Evolutionary conservation across 768 basidiomycete genomes (phyloP).

Genomic region (Auricularia sp.): DNA sequence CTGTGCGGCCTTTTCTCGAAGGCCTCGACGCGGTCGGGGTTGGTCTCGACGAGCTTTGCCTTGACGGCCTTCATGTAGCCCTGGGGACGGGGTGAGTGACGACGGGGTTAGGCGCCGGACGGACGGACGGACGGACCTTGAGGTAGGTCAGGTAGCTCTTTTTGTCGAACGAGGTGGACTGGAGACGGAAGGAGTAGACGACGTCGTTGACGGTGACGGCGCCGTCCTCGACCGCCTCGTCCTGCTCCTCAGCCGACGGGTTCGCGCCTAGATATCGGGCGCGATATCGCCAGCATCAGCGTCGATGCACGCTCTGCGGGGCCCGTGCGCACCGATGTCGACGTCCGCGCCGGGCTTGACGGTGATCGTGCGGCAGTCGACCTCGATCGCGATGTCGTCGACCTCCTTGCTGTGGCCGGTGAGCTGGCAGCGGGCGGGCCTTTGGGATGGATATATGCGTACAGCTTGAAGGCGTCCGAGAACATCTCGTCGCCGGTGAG

Average conservation of each 20-base stretch:
- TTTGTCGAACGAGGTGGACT: constrained; percentile 76
- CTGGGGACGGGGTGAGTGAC: constrained; percentile 28
- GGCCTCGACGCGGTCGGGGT: constrained; percentile 50
- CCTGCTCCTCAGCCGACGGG: constrained; percentile 80
- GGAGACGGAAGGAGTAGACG: constrained; percentile 83
- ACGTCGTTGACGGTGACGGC: constrained; percentile 78
- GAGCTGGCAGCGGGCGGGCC: background rate
- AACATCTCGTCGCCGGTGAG: constrained; percentile 83
- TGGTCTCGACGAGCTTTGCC: constrained; percentile 38
- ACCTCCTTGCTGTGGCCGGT: constrained; percentile 51
- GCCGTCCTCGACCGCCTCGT: constrained; percentile 75
- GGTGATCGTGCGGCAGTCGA: constrained; percentile 64
- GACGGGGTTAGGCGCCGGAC: background rate
- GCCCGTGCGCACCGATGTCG: constrained; percentile 62
- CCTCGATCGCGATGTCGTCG: constrained; percentile 75
- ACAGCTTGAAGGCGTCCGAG: constrained; percentile 89
- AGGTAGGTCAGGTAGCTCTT: constrained; percentile 74
- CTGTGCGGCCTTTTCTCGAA: constrained; percentile 81
- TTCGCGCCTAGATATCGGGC: constrained; percentile 58
- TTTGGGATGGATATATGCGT: constrained; percentile 18
- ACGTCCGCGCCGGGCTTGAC: constrained; percentile 70
- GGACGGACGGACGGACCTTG: constrained; percentile 42
- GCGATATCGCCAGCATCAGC: constrained; percentile 4
- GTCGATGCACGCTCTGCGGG: background rate
- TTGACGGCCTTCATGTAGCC: constrained; percentile 93